phyloP scores from a whole-genome alignment of 2,329 filamentous ascomycete genomes.

The Tolypocladium nubicola region DNA sequence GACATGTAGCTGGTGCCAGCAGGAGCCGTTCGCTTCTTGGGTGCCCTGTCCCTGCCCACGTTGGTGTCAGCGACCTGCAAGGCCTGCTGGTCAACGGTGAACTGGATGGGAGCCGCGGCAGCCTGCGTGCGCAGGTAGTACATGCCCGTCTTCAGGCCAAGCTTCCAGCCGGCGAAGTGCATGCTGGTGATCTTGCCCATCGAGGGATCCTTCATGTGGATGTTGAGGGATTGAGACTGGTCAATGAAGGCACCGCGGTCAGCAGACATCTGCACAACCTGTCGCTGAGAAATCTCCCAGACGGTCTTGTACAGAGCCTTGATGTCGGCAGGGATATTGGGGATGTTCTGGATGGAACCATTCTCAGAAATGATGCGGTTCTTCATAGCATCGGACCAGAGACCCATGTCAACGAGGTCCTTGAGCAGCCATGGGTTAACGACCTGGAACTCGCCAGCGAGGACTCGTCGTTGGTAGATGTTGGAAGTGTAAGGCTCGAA shows the following conservation, averaged over 20 bases:
- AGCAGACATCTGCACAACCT: slow-evolving; percentile 93
- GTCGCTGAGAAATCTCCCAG: slow-evolving; percentile 96
- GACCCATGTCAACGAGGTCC: slow-evolving; percentile 92
- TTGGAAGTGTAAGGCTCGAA: slow-evolving; percentile 99
- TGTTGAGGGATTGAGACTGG: slow-evolving; percentile 97
- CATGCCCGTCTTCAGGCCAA: slow-evolving; percentile 99
- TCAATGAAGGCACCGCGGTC: slow-evolving; percentile 98
- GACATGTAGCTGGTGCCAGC: slow-evolving; percentile 43
- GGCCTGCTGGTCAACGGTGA: slow-evolving; percentile 95
- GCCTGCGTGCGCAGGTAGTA: slow-evolving; percentile 99
- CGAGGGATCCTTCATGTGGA: slow-evolving; percentile 97
- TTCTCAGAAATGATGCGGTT: slow-evolving; percentile 98
- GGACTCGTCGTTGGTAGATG: slow-evolving; percentile 96
- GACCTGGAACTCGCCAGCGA: slow-evolving; percentile 98
- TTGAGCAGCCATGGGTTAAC: slow-evolving; percentile 98
- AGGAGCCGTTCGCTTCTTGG: slow-evolving; percentile 61
- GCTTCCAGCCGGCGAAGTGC: slow-evolving; percentile 99
- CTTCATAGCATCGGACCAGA: slow-evolving; percentile 99
- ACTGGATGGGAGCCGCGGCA: slow-evolving; percentile 92
- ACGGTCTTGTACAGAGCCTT: slow-evolving; percentile 99
- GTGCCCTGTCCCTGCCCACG: slow-evolving; percentile 50
- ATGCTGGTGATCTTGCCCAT: slow-evolving; percentile 99
- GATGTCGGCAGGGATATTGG: slow-evolving; percentile 91
- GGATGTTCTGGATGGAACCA: slow-evolving; percentile 92
- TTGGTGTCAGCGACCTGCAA: slow-evolving; percentile 80